These are phyloP conservation scores for Dioszegia crocea DNA, from an alignment of 768 basidiomycete species.

Conservation along the genomic window DNA sequence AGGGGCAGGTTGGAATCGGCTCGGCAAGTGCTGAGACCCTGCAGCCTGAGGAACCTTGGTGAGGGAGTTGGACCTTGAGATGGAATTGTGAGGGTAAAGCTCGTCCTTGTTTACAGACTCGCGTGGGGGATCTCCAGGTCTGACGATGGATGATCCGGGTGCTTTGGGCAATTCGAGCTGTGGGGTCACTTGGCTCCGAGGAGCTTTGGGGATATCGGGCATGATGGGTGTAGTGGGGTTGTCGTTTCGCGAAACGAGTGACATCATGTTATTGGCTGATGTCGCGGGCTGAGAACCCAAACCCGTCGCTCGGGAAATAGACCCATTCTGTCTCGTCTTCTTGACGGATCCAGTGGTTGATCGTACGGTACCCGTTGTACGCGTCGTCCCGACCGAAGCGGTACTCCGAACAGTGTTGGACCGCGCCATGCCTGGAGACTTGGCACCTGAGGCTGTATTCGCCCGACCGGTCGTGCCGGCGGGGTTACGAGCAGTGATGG, in stretches of 20 bases:
- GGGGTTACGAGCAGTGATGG: slow-evolving; percentile 31
- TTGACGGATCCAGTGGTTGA: slow-evolving; percentile 29
- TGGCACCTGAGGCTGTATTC: slow-evolving; percentile 11
- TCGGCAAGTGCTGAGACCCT: slow-evolving; percentile 33
- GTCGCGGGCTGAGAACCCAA: slow-evolving; percentile 21
- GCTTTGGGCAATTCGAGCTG: slow-evolving; percentile 41
- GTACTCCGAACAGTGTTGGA: slow-evolving; percentile 33
- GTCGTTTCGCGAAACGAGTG: slow-evolving; percentile 20
- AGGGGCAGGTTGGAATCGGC: slow-evolving; percentile 38
- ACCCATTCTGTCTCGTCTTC: slow-evolving; percentile 29
- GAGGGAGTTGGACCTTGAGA: slow-evolving; percentile 19
- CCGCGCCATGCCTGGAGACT: slow-evolving; percentile 20
- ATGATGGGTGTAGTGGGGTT: slow-evolving; percentile 28
- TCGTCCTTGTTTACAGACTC: not conserved
- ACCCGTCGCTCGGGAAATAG: slow-evolving; percentile 19
- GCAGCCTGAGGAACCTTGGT: slow-evolving; percentile 13
- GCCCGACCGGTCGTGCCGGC: slow-evolving; percentile 11
- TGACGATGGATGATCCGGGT: slow-evolving; percentile 38
- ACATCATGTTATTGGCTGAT: slow-evolving; percentile 38
- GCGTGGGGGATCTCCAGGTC: slow-evolving; percentile 16
- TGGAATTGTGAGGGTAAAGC: not conserved
- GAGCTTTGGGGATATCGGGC: slow-evolving; percentile 49
- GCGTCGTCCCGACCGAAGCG: slow-evolving; percentile 17
- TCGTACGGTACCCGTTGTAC: slow-evolving; percentile 25
- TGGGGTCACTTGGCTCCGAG: slow-evolving; percentile 43